phyloP scores from a whole-genome alignment of 2,329 filamentous ascomycete genomes.

The Alternaria sp. region DNA sequence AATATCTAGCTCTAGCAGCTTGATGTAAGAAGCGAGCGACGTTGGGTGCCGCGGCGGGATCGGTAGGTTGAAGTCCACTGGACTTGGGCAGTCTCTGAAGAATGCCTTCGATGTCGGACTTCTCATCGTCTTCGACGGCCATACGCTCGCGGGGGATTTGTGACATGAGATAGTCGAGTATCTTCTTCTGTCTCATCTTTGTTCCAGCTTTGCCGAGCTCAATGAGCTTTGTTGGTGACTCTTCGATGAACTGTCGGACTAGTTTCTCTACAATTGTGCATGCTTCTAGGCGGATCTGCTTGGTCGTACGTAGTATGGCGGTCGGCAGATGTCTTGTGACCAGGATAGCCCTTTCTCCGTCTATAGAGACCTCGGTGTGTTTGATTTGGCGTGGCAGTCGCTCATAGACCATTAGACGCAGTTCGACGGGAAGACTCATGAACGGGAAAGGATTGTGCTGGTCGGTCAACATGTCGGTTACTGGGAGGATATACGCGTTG shows the following conservation, averaged over 20 bases:
- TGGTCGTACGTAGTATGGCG: not conserved
- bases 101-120: not conserved
- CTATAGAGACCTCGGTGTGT: not conserved
- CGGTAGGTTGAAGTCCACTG: not conserved
- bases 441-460: not conserved
- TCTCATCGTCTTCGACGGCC: not conserved
- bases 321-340: not conserved
- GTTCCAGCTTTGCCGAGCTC: not conserved
- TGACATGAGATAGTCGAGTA: not conserved
- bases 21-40: not conserved
- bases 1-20: not conserved
- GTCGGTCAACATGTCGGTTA: not conserved
- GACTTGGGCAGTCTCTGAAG: no score
- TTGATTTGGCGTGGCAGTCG: not conserved
- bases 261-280: not conserved
- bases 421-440: not conserved
- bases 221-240: not conserved
- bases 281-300: not conserved
- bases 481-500: fast-evolving
- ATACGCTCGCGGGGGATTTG: not conserved
- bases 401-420: not conserved
- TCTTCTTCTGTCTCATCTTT: not conserved
- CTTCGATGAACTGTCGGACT: not conserved
- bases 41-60: not conserved
- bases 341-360: not conserved